These are phyloP conservation scores for Elaeis guineensis DNA, from an alignment of 176 grass and related monocot genomes.

Conservation along the genomic window DNA sequence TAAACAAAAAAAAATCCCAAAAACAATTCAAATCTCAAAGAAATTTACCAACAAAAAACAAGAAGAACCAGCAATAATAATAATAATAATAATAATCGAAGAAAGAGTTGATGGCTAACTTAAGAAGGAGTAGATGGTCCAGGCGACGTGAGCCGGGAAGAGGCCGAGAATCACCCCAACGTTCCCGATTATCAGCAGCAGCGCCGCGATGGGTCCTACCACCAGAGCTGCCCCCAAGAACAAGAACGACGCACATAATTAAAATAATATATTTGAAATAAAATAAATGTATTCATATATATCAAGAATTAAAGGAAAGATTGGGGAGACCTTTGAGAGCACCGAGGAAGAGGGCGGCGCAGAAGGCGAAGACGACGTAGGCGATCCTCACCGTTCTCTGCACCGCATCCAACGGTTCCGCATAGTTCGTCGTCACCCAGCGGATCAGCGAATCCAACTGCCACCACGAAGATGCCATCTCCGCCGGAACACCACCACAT, in stretches of 20 bases:
- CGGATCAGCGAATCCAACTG: constrained; percentile 39
- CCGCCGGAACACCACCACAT: not conserved
- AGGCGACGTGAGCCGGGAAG: constrained; percentile 78
- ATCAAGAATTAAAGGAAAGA: not conserved
- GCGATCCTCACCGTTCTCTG: constrained; percentile 38
- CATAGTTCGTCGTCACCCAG: constrained; percentile 42
- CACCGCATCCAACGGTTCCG: constrained; percentile 40
- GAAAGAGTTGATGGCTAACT: constrained; percentile 30
- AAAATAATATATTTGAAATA: too few relatives aligned
- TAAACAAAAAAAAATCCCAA: not conserved
- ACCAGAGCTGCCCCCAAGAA: constrained; percentile 48
- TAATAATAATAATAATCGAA: not conserved
- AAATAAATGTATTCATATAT: too few relatives aligned
- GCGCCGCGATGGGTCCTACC: constrained; percentile 69
- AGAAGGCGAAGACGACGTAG: constrained; percentile 78
- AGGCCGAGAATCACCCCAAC: constrained; percentile 64
- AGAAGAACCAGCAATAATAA: not conserved
- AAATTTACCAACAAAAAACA: too few relatives aligned
- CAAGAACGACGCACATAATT: too few relatives aligned
- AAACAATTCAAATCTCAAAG: not conserved
- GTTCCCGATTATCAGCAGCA: constrained; percentile 68
- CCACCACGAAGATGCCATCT: not conserved
- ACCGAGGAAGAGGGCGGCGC: constrained; percentile 83
- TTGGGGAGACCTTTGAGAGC: constrained; percentile 58
- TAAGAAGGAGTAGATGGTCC: constrained; percentile 81